A percentile compares a stretch with the other conserved stretches of the same genome.
These are phyloP conservation scores for Aureobasidium musti DNA, from an alignment of 2,329 filamentous ascomycete species.

Conservation along the genomic window DNA sequence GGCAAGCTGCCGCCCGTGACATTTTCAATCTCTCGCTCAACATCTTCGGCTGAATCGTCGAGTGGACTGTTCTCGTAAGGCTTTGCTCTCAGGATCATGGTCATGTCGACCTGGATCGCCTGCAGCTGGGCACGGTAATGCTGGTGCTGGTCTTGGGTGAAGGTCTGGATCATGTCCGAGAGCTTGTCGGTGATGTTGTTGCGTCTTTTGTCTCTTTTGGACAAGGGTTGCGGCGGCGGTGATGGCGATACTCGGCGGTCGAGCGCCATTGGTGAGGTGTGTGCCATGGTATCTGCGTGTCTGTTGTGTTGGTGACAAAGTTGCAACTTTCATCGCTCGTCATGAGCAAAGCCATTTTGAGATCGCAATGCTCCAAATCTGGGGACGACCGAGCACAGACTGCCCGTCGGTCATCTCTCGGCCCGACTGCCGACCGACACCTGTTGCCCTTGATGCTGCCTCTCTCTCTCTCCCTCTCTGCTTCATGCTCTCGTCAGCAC, in stretches of 20 bases:
- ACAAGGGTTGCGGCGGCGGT: constrained; percentile 54
- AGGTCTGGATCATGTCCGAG: constrained; percentile 71
- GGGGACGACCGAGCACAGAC: neutral
- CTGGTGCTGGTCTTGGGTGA: constrained; percentile 76
- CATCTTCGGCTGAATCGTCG: constrained; percentile 64
- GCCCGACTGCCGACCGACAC: constrained; percentile 3
- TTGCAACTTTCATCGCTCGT: neutral
- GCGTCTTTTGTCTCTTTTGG: constrained; percentile 88
- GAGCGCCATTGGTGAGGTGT: constrained; percentile 27
- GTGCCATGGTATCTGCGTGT: constrained; percentile 18
- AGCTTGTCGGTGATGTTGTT: constrained; percentile 80
- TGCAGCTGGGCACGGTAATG: constrained; percentile 88
- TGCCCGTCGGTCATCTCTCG: neutral
- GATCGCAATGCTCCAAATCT: constrained; percentile 16
- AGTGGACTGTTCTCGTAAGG: constrained; percentile 71
- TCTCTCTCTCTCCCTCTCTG: neutral
- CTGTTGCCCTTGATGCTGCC: neutral
- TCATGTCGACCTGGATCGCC: constrained; percentile 88
- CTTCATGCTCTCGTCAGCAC: no score
- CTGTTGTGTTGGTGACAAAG: neutral
- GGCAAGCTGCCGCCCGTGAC: constrained; percentile 48
- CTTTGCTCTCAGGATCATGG: constrained; percentile 79
- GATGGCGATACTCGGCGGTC: constrained; percentile 38
- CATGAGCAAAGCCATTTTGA: constrained; percentile 27
- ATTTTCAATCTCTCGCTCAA: constrained; percentile 59